Evolutionary conservation across 208 protist species (phyloP), one percentile per base, ranked within the genome.

Genomic region (Porcisia deanei): DNA sequence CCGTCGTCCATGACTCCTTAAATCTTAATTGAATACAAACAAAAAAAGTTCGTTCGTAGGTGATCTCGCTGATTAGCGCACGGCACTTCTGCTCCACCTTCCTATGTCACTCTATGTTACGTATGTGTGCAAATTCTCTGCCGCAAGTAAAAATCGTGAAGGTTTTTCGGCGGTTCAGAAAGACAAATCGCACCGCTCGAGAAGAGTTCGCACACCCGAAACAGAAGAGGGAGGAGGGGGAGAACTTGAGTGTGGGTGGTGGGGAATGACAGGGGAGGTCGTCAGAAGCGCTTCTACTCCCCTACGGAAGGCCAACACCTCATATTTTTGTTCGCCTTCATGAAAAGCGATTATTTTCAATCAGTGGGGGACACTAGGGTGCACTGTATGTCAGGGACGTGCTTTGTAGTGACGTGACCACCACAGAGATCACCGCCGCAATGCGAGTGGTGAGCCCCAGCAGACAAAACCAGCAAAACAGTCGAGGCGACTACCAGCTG

Each of bases 1-100:
- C 89, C 91, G 82, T 96, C 85, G 75, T 97, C 94, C 94, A 97
- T 71, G 45, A 16, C 45, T 54, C 14, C 7, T 52, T 52, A 0
- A 12, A 10, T 18, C 37, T 52, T 9, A 37, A 18, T 8, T 37
- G 3, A 39, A 55, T 55, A 3, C 52, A 34, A 52, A 3, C 52
- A 34, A 52, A 20, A 20, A 39, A 6, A 8, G 18, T 34, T 12
- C 4, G 3, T 14, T 3, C 10, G 1, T 22, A 14, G 34, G 43
- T 16, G 65, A 57, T 70, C n/a, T 5, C 16, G 45, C 4, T 55
- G 39, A 5, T 16, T 39, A 3, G 10, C 45, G 45, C 45, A 18
- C 12, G 9, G 10, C 25, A 7, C 30, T 53, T 52, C 41, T 25
- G n/a, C 65, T n/a, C 16, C 45, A 25, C 18, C 14, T 8, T 47